Base-by-base conservation (phyloP, 768 basidiomycete genomes). In the Xerocomellus dryophilus region DNA sequence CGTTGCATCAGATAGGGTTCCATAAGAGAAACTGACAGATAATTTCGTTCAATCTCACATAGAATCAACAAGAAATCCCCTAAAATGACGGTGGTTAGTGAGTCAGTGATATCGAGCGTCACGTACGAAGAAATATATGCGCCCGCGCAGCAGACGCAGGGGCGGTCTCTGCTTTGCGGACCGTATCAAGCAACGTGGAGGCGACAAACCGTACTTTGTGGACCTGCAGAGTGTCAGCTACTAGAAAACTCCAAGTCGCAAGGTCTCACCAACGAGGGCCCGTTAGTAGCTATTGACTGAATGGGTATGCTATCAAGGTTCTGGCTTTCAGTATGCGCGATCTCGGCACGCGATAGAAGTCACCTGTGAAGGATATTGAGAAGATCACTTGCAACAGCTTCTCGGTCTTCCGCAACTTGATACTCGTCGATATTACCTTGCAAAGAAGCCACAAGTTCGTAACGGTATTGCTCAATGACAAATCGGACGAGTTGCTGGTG, bases 171-270 rank as follows among this genome's bases (percentile, higher is more conserved):
- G 84, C 88, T 71, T 88, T 87, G 46, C 85, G 78, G 32, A 95
- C 87, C 17, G 89, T 83, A 66, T 94, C 92, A 54, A 95, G 76
- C 47, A 96, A 73, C 3, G 91, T 93, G 12, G 91, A 94, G 15
- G 93, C 93, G 35, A 95, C 91, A 68, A 93, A 95, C 53, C 93
- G 85, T 57, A 95, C 92, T 78, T 95, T 95, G 67, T 90, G 86
- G 15, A 95, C 90, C 85, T 88, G 57, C 32, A 73, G 58, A 29
- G 18, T 38, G 20, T 61, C 42, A 53, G 31, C 20, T 15, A 14
- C 20, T 23, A 18, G 23, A 31, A 45, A 14, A 14, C 20, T 14
- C 10, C 7, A 20, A 50, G 36, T 7, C 20, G 4, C n/a, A 32
- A 46, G 9, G 42, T 50, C 76, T 65, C 53, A 80, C 88, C 75